These are phyloP conservation scores for Mortierella sp. DNA, from an alignment of 371 early-diverging fungal genomes.

Conservation along the genomic window DNA sequence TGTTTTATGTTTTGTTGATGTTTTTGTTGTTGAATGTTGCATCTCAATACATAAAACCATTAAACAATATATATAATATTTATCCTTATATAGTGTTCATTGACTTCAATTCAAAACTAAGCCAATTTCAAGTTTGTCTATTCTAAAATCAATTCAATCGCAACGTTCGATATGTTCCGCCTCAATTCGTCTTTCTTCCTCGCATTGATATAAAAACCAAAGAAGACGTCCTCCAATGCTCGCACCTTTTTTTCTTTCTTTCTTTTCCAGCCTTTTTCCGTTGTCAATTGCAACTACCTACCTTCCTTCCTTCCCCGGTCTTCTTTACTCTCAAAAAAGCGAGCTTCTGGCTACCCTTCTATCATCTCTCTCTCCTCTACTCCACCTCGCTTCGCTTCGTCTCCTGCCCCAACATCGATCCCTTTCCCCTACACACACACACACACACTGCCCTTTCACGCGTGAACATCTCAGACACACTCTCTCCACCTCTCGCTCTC, in stretches of 20 bases:
- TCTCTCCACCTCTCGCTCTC: too few relatives aligned
- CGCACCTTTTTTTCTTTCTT: background rate
- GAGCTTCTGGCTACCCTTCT: background rate
- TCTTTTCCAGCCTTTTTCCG: background rate
- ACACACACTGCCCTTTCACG: background rate
- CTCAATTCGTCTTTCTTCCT: background rate
- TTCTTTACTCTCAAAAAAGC: slow-evolving; percentile 10
- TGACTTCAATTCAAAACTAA: background rate
- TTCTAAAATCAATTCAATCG: slow-evolving; percentile 13
- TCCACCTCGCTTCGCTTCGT: background rate
- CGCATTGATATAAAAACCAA: slow-evolving; percentile 11
- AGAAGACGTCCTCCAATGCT: background rate
- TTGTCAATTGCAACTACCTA: background rate
- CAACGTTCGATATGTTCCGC: slow-evolving; percentile 14
- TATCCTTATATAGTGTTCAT: background rate
- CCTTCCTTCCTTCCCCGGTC: background rate
- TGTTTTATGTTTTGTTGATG: background rate
- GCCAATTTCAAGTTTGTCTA: background rate
- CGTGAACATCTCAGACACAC: slow-evolving; percentile 1
- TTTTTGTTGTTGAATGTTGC: background rate
- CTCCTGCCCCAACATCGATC: background rate
- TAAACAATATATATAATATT: background rate
- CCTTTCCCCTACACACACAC: too few relatives aligned
- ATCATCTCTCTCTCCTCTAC: background rate
- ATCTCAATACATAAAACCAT: background rate